phyloP scores from a whole-genome alignment of 495 filamentous ascomycete species.

The Lasiosphaeris hirsuta region DNA sequence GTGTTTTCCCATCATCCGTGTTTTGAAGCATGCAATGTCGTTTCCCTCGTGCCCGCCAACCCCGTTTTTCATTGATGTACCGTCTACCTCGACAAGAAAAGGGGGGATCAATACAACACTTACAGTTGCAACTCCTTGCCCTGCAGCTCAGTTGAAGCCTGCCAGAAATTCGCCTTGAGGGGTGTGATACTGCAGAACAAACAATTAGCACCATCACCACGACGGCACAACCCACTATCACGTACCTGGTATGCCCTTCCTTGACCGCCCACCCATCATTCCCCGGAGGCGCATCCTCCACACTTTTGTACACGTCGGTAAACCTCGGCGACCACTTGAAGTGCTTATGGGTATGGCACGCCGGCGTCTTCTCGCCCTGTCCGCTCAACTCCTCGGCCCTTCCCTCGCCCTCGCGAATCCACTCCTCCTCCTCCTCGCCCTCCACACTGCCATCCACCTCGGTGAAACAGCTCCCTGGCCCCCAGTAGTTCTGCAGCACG shows the following conservation, averaged over 20 bases:
- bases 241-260: slow-evolving; percentile 82
- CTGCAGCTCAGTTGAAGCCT: slow-evolving; percentile 55
- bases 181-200: slow-evolving; percentile 68
- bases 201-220: neutral
- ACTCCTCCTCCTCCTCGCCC: slow-evolving; percentile 58
- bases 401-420: slow-evolving; percentile 60
- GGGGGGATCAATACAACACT: slow-evolving; percentile 46
- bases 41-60: slow-evolving; percentile 6
- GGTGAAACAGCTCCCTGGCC: slow-evolving; percentile 72
- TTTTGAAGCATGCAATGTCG: slow-evolving; percentile 12
- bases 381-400: slow-evolving; percentile 30
- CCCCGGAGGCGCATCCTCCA: slow-evolving; percentile 73
- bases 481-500: slow-evolving; percentile 88
- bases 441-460: slow-evolving; percentile 62
- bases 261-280: slow-evolving; percentile 95
- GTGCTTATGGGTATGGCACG: slow-evolving; percentile 66
- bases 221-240: slow-evolving; percentile 12
- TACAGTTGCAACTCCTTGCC: slow-evolving; percentile 83
- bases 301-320: slow-evolving; percentile 76
- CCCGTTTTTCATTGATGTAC: neutral
- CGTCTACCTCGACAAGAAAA: neutral
- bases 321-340: slow-evolving; percentile 94
- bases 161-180: slow-evolving; percentile 88
- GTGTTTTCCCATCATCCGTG: neutral
- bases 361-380: slow-evolving; percentile 22